A percentile compares a stretch with the other conserved stretches of the same genome.
These are phyloP conservation scores for Colletotrichum sp. DNA, from an alignment of 2,329 filamentous ascomycete genomes.

Conservation along the genomic window DNA sequence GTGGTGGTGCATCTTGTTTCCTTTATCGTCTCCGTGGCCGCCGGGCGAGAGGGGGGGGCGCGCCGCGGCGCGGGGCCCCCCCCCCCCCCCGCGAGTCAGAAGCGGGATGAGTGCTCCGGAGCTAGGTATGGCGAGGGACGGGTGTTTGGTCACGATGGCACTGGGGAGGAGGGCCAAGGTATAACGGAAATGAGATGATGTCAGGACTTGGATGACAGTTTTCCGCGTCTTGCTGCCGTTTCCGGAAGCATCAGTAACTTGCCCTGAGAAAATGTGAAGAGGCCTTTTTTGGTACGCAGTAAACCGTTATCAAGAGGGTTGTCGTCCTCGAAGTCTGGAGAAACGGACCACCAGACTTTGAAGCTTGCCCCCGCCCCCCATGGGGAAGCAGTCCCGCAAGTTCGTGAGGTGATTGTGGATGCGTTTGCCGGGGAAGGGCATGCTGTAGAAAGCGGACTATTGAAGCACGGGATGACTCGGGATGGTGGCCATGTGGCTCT, in stretches of 20 bases:
- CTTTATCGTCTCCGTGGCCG: no score
- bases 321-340: background rate
- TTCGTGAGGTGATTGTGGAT: conserved; percentile 13
- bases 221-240: background rate
- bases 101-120: background rate
- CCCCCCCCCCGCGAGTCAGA: no score
- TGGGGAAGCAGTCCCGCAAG: conserved; percentile 13
- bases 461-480: background rate
- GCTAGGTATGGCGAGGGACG: background rate
- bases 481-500: background rate
- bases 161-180: background rate
- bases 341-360: background rate
- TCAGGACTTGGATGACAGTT: accelerated
- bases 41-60: no score
- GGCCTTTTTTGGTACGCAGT: accelerated
- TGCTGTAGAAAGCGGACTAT: background rate
- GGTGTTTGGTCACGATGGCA: background rate
- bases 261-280: no score
- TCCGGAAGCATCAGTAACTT: no score
- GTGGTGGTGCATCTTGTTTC: no score
- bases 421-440: background rate
- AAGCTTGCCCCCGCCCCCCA: conserved; percentile 5
- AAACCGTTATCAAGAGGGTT: background rate
- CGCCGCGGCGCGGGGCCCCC: no score
- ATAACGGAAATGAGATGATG: background rate